Evolutionary conservation across 345 rosid species (phyloP), one percentile per base, ranked within the genome.

Genomic region (Litchi chinensis): DNA sequence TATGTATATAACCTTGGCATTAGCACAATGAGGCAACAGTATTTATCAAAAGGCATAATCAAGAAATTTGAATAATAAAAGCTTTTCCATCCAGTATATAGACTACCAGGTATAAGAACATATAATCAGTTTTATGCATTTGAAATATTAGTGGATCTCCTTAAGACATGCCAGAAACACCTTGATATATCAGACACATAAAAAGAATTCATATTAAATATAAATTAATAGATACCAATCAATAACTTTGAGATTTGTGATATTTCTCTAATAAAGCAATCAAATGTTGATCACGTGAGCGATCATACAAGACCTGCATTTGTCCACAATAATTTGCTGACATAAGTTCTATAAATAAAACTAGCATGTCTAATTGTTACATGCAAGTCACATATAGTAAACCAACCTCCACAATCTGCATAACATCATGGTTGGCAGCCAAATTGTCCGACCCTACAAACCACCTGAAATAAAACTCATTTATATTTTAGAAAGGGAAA

Each of bases 341-440:
- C 28, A 67, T 32, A 70, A 68, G 78, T 15, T 69, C 19, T 16
- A 11, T 59, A 6, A 41, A 66, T 5, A 46, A 16, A 64, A 19
- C 37, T 32, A 32, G 19, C 56, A 77, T 4, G 28, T 44, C 21
- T 26, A n/a, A 67, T 68, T 16, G 11, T 12, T 3, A 65, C 54
- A 48, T 28, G n/a, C 18, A 52, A 16, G 10, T 39, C 7, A 1
- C 8, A 43, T n/a, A 26, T 43, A 26, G 28, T 26, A 32, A 44
- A 74, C 19, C 81, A 66, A 95, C 99, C 97, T 95, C 99, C 48
- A 96, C 84, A 84, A 96, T 96, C 85, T 96, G 99, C 98, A 96
- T 81, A 76, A 96, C 99, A 79, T 96, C 99, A 71, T 96, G 99
- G 87, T 96, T 96, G 82, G 99, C 99, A 85, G 99, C 97, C 64